Percentiles rank a stretch among this genome's conserved stretches.
phyloP scores from a whole-genome alignment of 2,329 filamentous ascomycete species.

The Fusarium setosum region DNA sequence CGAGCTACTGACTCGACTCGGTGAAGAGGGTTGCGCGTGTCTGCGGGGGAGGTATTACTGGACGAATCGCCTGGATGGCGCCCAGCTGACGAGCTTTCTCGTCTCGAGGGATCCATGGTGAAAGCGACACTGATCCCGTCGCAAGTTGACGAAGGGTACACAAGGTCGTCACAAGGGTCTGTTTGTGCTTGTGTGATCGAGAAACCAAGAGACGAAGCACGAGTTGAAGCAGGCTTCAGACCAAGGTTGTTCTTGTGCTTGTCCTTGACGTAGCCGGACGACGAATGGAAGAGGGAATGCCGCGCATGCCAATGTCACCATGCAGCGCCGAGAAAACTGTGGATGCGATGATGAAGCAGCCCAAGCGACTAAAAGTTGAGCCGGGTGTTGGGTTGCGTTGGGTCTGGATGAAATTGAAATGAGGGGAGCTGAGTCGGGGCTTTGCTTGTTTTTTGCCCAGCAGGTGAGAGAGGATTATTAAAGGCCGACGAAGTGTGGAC shows the following conservation, averaged over 20 bases:
- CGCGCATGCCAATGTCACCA: constrained; percentile 43
- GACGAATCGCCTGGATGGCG: constrained; percentile 53
- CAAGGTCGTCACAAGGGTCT: constrained; percentile 11
- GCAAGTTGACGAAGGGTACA: constrained; percentile 8
- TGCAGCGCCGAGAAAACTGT: constrained; percentile 28
- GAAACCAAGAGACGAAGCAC: constrained; percentile 9
- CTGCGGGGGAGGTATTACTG: constrained; percentile 59
- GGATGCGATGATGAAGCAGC: constrained; percentile 27
- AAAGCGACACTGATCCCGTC: constrained; percentile 12
- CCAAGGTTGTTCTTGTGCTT: constrained; percentile 21
- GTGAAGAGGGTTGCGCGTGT: constrained; percentile 56
- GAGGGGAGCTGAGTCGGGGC: constrained; percentile 11
- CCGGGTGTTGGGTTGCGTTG: constrained; percentile 15
- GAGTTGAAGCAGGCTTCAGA: constrained; percentile 9
- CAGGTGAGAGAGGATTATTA: constrained; percentile 8
- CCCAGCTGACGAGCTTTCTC: constrained; percentile 48
- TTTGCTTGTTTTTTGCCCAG: constrained; percentile 12
- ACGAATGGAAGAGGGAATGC: constrained; percentile 39
- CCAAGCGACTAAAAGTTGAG: constrained; percentile 19
- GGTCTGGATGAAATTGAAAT: constrained; percentile 20
- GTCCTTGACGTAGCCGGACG: constrained; percentile 19
- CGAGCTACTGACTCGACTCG: constrained; percentile 49
- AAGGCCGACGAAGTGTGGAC: constrained; percentile 16
- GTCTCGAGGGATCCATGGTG: constrained; percentile 58
- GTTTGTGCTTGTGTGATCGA: constrained; percentile 16